These are phyloP conservation scores for Eucalyptus curtisii DNA, from an alignment of 345 rosid species.

Conservation along the genomic window DNA sequence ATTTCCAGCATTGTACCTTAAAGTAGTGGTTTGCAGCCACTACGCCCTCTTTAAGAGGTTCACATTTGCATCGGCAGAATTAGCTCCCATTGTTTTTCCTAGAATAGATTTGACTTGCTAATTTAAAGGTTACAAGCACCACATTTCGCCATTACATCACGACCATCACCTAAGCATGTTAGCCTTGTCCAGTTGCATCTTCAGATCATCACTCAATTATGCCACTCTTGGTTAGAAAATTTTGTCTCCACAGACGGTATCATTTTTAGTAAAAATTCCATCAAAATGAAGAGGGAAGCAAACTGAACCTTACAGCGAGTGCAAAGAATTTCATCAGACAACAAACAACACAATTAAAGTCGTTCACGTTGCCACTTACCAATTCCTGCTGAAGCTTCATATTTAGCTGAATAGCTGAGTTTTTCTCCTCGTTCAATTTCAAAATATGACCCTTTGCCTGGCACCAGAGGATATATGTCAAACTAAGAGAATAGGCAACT, in stretches of 20 bases:
- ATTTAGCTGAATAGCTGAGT: conserved; percentile 28
- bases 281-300: background rate
- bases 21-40: background rate
- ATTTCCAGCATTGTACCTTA: background rate
- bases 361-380: conserved; percentile 23
- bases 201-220: background rate
- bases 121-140: background rate
- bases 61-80: background rate
- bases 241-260: background rate
- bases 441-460: conserved; percentile 42
- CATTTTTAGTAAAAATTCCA: background rate
- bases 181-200: background rate
- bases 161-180: background rate
- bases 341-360: background rate
- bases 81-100: background rate
- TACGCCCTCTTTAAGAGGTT: background rate
- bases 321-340: background rate
- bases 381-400: conserved; percentile 50
- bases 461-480: background rate
- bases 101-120: background rate
- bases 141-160: background rate
- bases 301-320: background rate
- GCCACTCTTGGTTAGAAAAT: background rate
- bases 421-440: conserved; percentile 52
- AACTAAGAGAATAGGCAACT: background rate